Evolutionary conservation across 768 basidiomycete species (phyloP).

Genomic region (Megacollybia marginata): DNA sequence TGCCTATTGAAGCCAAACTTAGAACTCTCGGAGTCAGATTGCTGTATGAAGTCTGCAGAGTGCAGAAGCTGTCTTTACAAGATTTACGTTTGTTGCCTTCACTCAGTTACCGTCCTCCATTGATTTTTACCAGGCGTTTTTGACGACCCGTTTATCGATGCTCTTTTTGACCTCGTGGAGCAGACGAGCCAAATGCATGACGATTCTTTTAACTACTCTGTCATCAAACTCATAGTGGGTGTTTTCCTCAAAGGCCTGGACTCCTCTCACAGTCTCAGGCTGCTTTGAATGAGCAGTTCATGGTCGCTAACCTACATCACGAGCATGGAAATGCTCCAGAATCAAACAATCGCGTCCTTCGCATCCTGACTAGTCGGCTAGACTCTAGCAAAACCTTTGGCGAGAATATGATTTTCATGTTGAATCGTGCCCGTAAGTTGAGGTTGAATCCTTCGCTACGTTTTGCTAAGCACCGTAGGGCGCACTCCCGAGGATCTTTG

Average conservation of each 20-base stretch:
- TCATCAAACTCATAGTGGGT: slow-evolving; percentile 88
- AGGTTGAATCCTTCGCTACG: neutral
- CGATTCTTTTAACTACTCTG: slow-evolving; percentile 90
- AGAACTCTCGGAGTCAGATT: slow-evolving; percentile 63
- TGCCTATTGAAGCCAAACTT: slow-evolving; percentile 82
- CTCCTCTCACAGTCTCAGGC: slow-evolving; percentile 42
- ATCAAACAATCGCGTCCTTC: slow-evolving; percentile 68
- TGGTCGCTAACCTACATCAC: slow-evolving; percentile 68
- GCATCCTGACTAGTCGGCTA: slow-evolving; percentile 76
- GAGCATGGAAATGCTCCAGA: slow-evolving; percentile 17
- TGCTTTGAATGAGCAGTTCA: slow-evolving; percentile 95
- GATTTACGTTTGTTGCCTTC: slow-evolving; percentile 62
- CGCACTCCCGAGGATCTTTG: slow-evolving; percentile 86
- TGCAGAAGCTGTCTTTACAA: slow-evolving; percentile 71
- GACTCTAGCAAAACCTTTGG: slow-evolving; percentile 93
- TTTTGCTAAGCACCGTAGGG: slow-evolving; percentile 34
- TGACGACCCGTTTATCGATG: slow-evolving; percentile 77
- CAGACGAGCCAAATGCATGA: slow-evolving; percentile 82
- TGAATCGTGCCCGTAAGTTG: slow-evolving; percentile 84
- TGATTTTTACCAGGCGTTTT: slow-evolving; percentile 53
- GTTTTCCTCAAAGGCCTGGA: neutral
- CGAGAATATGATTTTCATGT: slow-evolving; percentile 98
- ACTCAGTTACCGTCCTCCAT: neutral
- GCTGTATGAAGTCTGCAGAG: slow-evolving; percentile 89
- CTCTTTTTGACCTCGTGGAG: slow-evolving; percentile 90